Evolutionary conservation across 2,329 filamentous ascomycete species (phyloP).

Genomic region (Plectosphaerella cucumerina): DNA sequence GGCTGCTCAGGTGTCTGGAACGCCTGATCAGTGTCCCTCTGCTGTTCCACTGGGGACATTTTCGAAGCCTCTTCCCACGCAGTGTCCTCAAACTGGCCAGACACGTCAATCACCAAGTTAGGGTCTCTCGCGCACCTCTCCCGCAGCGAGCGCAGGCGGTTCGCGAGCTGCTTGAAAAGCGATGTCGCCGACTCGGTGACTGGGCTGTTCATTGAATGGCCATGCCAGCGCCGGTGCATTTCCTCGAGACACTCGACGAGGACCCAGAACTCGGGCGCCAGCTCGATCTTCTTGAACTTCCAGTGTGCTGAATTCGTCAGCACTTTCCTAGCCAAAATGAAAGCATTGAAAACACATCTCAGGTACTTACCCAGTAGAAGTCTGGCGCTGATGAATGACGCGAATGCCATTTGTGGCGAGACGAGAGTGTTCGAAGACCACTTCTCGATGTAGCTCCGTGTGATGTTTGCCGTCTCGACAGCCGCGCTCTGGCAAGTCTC

Average conservation of each 20-base stretch:
- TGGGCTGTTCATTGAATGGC: slow-evolving; percentile 8
- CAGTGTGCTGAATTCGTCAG: slow-evolving; percentile 18
- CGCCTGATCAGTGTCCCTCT: neutral
- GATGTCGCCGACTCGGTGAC: neutral
- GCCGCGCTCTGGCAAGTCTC: slow-evolving; percentile 43
- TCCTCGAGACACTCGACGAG: slow-evolving; percentile 22
- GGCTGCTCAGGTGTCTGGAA: neutral
- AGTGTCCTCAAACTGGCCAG: slow-evolving; percentile 9
- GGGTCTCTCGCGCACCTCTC: slow-evolving; percentile 7
- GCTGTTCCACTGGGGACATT: neutral
- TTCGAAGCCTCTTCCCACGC: neutral
- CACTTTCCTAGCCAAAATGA: neutral
- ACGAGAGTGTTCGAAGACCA: slow-evolving; percentile 18
- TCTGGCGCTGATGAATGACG: slow-evolving; percentile 36
- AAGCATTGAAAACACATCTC: too few species aligned
- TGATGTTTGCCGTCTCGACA: slow-evolving; percentile 38
- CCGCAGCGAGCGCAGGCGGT: slow-evolving; percentile 11
- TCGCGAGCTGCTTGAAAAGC: slow-evolving; percentile 16
- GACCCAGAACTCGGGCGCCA: slow-evolving; percentile 20
- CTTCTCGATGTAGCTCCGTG: slow-evolving; percentile 36
- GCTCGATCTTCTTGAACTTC: slow-evolving; percentile 16
- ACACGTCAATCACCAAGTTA: slow-evolving; percentile 10
- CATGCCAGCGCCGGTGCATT: slow-evolving; percentile 22
- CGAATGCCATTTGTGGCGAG: slow-evolving; percentile 36
- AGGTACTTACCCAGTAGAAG: slow-evolving; percentile 25